Evolutionary conservation across 257 asterid genomes (phyloP).

Genomic region (Echium plantagineum): DNA sequence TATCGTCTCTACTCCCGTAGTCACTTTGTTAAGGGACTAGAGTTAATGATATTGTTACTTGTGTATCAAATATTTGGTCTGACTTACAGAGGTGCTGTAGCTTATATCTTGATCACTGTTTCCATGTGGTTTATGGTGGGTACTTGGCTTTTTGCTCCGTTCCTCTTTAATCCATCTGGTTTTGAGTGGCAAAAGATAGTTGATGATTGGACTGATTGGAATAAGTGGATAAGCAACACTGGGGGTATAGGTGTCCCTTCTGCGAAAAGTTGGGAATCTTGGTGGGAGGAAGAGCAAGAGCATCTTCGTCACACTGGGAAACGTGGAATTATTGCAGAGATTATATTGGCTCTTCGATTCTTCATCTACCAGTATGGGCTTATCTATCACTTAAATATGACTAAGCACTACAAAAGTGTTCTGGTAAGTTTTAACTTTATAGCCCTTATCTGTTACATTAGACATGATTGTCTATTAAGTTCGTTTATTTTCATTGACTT

Average conservation of each 20-base stretch:
- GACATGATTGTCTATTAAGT: conserved; percentile 1
- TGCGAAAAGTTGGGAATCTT: conserved; percentile 98
- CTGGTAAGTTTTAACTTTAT: conserved; percentile 40
- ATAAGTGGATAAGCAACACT: conserved; percentile 88
- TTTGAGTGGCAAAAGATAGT: conserved; percentile 99
- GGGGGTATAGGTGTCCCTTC: conserved; percentile 99
- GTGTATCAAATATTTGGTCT: conserved; percentile 86
- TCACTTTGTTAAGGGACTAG: conserved; percentile 92
- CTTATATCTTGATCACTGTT: conserved; percentile 68
- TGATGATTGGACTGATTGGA: conserved; percentile 99
- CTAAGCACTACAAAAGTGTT: conserved; percentile 40
- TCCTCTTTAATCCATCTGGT: conserved; percentile 96
- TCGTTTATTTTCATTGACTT: conserved; percentile 9
- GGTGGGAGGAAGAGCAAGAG: conserved; percentile 99
- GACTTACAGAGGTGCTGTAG: conserved; percentile 53
- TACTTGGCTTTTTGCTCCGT: conserved; percentile 97
- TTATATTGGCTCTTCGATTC: conserved; percentile 61
- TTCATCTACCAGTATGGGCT: conserved; percentile 93
- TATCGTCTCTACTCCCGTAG: conserved; percentile 96
- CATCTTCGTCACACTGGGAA: conserved; percentile 88
- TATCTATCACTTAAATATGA: conserved; percentile 77
- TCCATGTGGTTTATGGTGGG: conserved; percentile 99
- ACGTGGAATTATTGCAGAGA: conserved; percentile 78
- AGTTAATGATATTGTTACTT: conserved; percentile 68
- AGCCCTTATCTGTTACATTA: conserved; percentile 4